Conservation (phyloP, 2,329 filamentous ascomycete species). For the Ceratocystis albifundus region DNA sequence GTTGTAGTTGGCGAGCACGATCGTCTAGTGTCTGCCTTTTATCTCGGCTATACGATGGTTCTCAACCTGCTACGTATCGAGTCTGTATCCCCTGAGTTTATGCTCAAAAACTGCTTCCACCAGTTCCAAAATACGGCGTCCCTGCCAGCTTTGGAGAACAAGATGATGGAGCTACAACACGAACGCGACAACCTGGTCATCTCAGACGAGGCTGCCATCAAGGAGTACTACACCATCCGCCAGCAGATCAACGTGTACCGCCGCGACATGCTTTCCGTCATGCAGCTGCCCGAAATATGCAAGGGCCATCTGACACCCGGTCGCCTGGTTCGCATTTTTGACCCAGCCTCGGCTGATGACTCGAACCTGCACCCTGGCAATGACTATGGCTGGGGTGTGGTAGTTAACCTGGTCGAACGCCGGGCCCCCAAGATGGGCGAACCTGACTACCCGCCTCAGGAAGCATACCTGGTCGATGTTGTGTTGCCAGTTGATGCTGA, state of each 20-base stretch:
- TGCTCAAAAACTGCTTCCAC: constrained; percentile 97
- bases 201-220: constrained; percentile 74
- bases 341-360: constrained; percentile 34
- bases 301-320: constrained; percentile 75
- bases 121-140: constrained; percentile 95
- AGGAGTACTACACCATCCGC: constrained; percentile 85
- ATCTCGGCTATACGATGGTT: constrained; percentile 98
- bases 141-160: constrained; percentile 71
- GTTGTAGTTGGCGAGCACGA: constrained; percentile 97
- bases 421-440: constrained; percentile 54
- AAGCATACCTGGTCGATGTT: constrained; percentile 74
- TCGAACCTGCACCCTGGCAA: constrained; percentile 35
- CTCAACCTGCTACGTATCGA: constrained; percentile 94
- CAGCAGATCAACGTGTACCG: constrained; percentile 74
- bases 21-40: constrained; percentile 92
- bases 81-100: constrained; percentile 95
- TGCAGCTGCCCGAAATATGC: constrained; percentile 82
- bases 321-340: constrained; percentile 77
- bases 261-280: constrained; percentile 80
- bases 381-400: constrained; percentile 91
- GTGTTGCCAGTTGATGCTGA: constrained; percentile 50
- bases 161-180: constrained; percentile 65
- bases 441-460: constrained; percentile 59
- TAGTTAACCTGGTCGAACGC: constrained; percentile 61
- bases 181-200: constrained; percentile 65